phyloP scores from a whole-genome alignment of 345 rosid species.

The Arabis alpina region DNA sequence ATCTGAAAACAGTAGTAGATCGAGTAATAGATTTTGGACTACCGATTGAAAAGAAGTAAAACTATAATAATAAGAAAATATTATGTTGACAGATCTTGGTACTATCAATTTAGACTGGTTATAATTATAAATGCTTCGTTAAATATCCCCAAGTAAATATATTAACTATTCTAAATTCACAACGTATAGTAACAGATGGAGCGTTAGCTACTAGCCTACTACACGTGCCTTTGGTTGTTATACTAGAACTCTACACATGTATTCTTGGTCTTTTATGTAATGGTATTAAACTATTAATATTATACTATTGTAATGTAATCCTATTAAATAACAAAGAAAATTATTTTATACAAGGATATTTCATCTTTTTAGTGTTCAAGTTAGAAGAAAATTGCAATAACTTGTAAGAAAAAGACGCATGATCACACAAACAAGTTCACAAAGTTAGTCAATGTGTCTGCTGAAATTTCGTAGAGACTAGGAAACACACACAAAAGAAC shows the following conservation, averaged over 20 bases:
- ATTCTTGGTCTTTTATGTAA: too few species aligned
- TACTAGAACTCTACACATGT: not conserved
- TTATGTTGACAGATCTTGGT: not conserved
- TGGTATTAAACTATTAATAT: not conserved
- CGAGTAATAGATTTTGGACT: not conserved
- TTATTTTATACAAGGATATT: too few species aligned
- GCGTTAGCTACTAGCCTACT: conserved; percentile 13
- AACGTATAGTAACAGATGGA: not conserved
- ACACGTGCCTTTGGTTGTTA: conserved; percentile 14
- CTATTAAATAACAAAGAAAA: not conserved
- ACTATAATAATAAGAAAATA: not conserved
- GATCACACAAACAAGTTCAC: too few species aligned
- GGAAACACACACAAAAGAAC: too few species aligned
- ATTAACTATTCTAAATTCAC: not conserved
- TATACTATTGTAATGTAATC: not conserved
- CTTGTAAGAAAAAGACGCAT: too few species aligned
- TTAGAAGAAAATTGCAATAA: too few species aligned
- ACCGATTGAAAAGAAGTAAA: not conserved
- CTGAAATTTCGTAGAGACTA: too few species aligned
- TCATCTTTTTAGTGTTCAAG: too few species aligned
- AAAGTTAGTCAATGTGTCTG: too few species aligned
- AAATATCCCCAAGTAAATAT: not conserved
- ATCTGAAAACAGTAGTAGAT: not conserved
- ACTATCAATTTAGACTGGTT: not conserved
- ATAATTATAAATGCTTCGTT: not conserved